Percentiles rank a stretch among this genome's conserved stretches.
Evolutionary conservation across 2,329 filamentous ascomycete species (phyloP).

Genomic region (Talaromyces islandicus): DNA sequence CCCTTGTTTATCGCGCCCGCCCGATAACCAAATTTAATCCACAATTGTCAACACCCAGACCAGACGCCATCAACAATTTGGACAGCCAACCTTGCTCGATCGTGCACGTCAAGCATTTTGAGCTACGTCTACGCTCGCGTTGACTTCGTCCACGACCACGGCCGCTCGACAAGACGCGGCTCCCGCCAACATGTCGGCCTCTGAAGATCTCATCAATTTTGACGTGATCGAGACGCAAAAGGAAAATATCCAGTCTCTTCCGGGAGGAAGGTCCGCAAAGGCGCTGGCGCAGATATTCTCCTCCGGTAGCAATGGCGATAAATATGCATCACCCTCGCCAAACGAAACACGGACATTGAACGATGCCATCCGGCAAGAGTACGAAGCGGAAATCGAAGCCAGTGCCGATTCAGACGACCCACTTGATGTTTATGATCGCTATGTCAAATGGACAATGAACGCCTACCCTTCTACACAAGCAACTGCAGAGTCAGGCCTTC

Average conservation of each 20-base stretch:
- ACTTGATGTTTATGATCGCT: conserved; percentile 90
- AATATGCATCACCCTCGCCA: conserved; percentile 58
- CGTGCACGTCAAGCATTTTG: not conserved
- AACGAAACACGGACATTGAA: conserved; percentile 71
- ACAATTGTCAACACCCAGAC: not conserved
- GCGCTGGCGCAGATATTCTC: conserved; percentile 74
- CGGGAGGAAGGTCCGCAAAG: conserved; percentile 80
- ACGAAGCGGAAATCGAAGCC: conserved; percentile 72
- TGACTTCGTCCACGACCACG: not conserved
- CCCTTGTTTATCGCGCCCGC: conserved; percentile 26
- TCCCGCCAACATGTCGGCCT: conserved; percentile 35
- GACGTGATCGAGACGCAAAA: conserved; percentile 94
- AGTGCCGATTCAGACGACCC: conserved; percentile 89
- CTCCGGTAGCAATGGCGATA: conserved; percentile 39
- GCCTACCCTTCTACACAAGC: conserved; percentile 92
- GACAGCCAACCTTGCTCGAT: not conserved
- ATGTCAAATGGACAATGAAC: conserved; percentile 94
- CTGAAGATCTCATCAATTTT: conserved; percentile 55
- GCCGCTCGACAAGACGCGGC: not conserved
- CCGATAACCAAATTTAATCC: not conserved
- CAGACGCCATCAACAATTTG: not conserved
- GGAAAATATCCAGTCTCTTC: conserved; percentile 94
- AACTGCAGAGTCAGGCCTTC: conserved; percentile 82
- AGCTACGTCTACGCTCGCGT: not conserved
- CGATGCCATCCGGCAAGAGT: conserved; percentile 73